Percentiles rank a stretch among this genome's conserved stretches.
Evolutionary conservation across 1,284 basidiomycete species (phyloP).

Genomic region (Singerocomus inundabilis): DNA sequence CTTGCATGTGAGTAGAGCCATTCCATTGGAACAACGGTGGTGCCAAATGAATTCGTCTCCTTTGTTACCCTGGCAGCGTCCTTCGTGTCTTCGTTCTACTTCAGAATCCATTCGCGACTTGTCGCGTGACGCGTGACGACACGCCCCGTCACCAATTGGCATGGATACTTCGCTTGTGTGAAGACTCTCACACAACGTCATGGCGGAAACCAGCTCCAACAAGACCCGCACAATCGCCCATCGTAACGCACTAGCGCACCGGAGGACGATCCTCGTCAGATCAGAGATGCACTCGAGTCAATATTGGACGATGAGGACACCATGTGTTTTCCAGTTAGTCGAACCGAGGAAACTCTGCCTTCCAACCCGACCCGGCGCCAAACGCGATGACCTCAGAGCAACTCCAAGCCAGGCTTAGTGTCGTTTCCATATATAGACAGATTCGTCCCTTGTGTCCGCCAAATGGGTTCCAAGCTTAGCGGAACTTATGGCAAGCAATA

Average conservation of each 20-base stretch:
- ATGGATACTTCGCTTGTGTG: not conserved
- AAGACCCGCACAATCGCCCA: constrained; percentile 31
- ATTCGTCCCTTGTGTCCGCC: constrained; percentile 24
- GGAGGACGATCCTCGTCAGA: constrained; percentile 39
- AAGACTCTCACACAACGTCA: constrained; percentile 2
- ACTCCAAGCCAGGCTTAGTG: constrained; percentile 29
- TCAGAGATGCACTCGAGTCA: constrained; percentile 31
- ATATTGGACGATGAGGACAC: constrained; percentile 36
- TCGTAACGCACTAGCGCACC: constrained; percentile 37
- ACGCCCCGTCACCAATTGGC: constrained; percentile 22
- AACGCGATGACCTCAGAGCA: constrained; percentile 42
- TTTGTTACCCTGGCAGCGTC: not conserved
- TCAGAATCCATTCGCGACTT: not conserved
- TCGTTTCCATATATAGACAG: not conserved
- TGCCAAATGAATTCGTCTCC: not conserved
- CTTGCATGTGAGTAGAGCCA: no score
- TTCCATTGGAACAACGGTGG: not conserved
- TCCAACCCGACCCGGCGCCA: constrained; percentile 28
- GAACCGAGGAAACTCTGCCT: constrained; percentile 9
- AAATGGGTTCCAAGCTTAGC: constrained; percentile 53
- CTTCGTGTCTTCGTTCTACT: not conserved
- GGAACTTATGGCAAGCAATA: constrained; percentile 41
- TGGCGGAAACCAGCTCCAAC: constrained; percentile 27
- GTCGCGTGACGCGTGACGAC: constrained; percentile 23
- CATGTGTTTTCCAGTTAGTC: constrained; percentile 33